phyloP scores from a whole-genome alignment of 2,329 filamentous ascomycete genomes.

The Albophoma yamanashiensis region DNA sequence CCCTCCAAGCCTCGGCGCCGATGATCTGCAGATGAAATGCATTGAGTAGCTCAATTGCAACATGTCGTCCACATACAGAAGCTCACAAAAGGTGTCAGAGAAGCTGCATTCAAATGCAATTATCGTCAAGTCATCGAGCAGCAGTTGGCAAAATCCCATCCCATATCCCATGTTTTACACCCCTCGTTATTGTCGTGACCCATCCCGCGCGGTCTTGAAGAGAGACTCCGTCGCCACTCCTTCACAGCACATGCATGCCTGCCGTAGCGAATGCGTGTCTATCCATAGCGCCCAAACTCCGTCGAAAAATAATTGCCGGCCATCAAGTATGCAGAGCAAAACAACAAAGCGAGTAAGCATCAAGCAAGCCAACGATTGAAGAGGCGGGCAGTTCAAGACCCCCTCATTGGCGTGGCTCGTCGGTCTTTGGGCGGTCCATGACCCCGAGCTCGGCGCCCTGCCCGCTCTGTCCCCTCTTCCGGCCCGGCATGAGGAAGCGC shows the following conservation, averaged over 20 bases:
- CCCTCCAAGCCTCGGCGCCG: background rate
- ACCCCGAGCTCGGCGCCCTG: conserved; percentile 61
- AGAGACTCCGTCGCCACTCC: conserved; percentile 6
- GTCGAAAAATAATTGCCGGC: conserved; percentile 4
- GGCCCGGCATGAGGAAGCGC: conserved; percentile 57
- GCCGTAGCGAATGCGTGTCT: conserved; percentile 13
- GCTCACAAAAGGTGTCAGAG: background rate
- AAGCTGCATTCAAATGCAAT: background rate
- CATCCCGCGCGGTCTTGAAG: background rate
- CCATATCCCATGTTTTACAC: background rate
- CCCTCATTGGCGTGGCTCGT: conserved; percentile 6
- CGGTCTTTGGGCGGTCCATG: conserved; percentile 36
- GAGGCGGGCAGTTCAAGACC: too few species aligned
- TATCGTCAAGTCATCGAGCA: background rate
- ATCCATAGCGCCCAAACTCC: conserved; percentile 16
- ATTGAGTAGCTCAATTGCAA: background rate
- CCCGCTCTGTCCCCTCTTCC: conserved; percentile 56
- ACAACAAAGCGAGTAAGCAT: conserved; percentile 1
- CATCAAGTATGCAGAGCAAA: background rate
- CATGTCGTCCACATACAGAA: background rate
- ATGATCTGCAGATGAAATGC: background rate
- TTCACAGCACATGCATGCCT: conserved; percentile 7
- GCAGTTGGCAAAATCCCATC: background rate
- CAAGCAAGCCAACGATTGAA: background rate
- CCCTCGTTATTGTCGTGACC: background rate